Evolutionary conservation across 1,284 basidiomycete species (phyloP).

Genomic region (Fomitiporia mediterranea): DNA sequence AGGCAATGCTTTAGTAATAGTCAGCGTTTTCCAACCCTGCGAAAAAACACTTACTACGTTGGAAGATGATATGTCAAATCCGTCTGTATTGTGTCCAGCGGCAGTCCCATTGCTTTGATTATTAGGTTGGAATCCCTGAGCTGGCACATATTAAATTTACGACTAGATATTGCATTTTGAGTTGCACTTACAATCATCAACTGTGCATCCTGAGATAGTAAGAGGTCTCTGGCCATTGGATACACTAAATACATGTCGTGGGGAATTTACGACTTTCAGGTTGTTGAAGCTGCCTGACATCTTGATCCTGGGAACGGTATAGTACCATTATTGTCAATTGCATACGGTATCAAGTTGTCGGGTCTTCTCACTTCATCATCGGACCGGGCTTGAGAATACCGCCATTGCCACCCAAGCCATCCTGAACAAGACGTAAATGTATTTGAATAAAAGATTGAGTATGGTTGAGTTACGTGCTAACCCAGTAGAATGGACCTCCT

Average conservation of each 20-base stretch:
- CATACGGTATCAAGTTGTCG: constrained; percentile 25
- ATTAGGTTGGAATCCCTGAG: constrained; percentile 38
- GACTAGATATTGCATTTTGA: too few species aligned
- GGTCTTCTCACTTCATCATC: constrained; percentile 6
- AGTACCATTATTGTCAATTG: too few species aligned
- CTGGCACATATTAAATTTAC: constrained; percentile 20
- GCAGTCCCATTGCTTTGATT: constrained; percentile 37
- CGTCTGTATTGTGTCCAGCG: constrained; percentile 31
- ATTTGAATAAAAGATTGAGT: background rate
- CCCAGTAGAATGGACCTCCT: constrained; percentile 37
- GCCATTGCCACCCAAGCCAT: constrained; percentile 36
- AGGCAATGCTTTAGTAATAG: too few species aligned
- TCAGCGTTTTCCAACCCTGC: too few species aligned
- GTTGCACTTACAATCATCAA: background rate
- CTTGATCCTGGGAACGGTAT: constrained; percentile 37
- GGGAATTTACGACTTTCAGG: constrained; percentile 37
- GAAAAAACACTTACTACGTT: constrained; percentile 33
- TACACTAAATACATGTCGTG: constrained; percentile 31
- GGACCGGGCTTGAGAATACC: constrained; percentile 31
- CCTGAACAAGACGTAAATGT: constrained; percentile 23
- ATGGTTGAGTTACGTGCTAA: constrained; percentile 6
- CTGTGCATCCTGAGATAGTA: constrained; percentile 29
- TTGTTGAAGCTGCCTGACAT: constrained; percentile 46
- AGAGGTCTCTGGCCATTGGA: constrained; percentile 30
- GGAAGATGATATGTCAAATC: constrained; percentile 42